Percentiles rank a stretch among this genome's conserved stretches.
Evolutionary conservation across 768 basidiomycete species (phyloP).

Genomic region (Lactarius psammicola): DNA sequence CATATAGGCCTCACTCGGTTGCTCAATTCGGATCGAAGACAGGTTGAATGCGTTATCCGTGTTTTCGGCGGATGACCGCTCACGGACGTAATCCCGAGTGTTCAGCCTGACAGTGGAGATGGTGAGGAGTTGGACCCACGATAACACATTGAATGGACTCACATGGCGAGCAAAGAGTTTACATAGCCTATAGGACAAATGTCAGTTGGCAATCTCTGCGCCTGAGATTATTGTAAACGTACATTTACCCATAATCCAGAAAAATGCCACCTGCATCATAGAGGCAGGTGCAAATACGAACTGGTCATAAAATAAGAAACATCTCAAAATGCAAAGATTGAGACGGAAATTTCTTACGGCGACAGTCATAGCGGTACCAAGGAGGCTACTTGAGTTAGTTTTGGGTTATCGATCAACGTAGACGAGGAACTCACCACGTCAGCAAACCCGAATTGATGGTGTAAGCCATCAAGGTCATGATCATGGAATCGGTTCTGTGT

Average conservation of each 20-base stretch:
- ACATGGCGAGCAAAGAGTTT: slow-evolving; percentile 53
- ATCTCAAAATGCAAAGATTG: not conserved
- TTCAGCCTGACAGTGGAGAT: slow-evolving; percentile 12
- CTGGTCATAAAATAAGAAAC: slow-evolving; percentile 8
- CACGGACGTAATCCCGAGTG: slow-evolving; percentile 6
- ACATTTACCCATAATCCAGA: slow-evolving; percentile 55
- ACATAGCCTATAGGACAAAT: slow-evolving; percentile 44
- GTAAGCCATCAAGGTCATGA: too few species aligned
- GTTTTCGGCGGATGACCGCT: not conserved
- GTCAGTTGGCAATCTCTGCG: not conserved
- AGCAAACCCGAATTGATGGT: slow-evolving; percentile 33
- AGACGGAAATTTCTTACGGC: slow-evolving; percentile 13
- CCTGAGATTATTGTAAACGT: slow-evolving; percentile 24
- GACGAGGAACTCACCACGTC: slow-evolving; percentile 28
- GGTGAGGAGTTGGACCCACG: not conserved
- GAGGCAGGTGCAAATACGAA: slow-evolving; percentile 42
- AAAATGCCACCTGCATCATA: slow-evolving; percentile 49
- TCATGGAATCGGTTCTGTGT: slow-evolving; percentile 32
- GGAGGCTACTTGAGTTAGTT: slow-evolving; percentile 22
- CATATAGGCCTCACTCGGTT: not conserved
- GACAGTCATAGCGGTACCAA: slow-evolving; percentile 27
- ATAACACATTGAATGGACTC: slow-evolving; percentile 23
- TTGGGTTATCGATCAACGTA: not conserved
- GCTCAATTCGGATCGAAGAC: not conserved
- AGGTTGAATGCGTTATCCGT: not conserved